A percentile compares a stretch with the other conserved stretches of the same genome.
Evolutionary conservation across 495 filamentous ascomycete species (phyloP).

Genomic region (Lepidopterella palustris): DNA sequence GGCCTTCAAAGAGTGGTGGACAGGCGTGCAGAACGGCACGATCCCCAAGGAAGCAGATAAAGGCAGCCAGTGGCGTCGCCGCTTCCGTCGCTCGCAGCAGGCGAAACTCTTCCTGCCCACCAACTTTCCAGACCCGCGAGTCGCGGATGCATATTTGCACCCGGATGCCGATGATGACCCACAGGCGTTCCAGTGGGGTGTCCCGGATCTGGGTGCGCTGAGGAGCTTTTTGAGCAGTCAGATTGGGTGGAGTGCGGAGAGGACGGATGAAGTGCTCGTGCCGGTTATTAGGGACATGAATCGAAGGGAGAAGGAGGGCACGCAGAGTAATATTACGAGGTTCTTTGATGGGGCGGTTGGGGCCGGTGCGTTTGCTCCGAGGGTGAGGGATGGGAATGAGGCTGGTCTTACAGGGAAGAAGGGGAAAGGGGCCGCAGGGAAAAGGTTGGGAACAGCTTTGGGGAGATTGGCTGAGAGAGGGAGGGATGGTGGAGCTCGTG

Average conservation of each 20-base stretch:
- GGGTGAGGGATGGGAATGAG: constrained; percentile 51
- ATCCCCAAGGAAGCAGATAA: constrained; percentile 49
- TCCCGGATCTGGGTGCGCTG: constrained; percentile 82
- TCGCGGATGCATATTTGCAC: constrained; percentile 72
- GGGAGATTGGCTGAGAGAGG: constrained; percentile 20
- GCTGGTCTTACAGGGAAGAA: constrained; percentile 44
- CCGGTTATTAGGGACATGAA: constrained; percentile 96
- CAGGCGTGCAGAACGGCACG: constrained; percentile 57
- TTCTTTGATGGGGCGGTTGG: constrained; percentile 66
- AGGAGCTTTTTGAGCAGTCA: constrained; percentile 85
- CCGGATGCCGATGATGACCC: constrained; percentile 78
- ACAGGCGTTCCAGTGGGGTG: constrained; percentile 85
- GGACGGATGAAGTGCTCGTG: constrained; percentile 89
- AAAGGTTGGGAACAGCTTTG: constrained; percentile 23
- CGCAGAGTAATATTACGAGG: constrained; percentile 91
- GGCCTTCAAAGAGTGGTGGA: constrained; percentile 84
- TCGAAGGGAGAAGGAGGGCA: constrained; percentile 73
- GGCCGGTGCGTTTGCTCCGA: constrained; percentile 65
- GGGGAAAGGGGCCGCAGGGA: constrained; percentile 63
- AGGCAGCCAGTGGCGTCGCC: constrained; percentile 61
- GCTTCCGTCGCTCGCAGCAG: constrained; percentile 58
- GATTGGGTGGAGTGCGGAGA: constrained; percentile 83
- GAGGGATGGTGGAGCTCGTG: constrained; percentile 2
- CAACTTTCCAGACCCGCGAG: constrained; percentile 66
- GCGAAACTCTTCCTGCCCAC: constrained; percentile 79